phyloP scores from a whole-genome alignment of 495 filamentous ascomycete genomes.

The Letharia lupina region DNA sequence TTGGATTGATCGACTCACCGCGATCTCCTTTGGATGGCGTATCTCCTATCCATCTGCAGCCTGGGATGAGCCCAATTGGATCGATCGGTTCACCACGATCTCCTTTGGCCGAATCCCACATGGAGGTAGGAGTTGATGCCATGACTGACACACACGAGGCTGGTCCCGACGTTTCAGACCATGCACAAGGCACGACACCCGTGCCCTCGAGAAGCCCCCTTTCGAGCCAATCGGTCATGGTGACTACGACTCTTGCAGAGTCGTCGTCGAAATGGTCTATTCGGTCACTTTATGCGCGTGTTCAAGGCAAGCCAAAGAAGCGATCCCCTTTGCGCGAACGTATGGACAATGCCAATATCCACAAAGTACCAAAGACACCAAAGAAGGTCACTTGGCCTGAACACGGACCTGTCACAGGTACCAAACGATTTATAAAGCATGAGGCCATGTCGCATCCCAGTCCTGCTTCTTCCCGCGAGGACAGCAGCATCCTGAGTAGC shows the following conservation, averaged over 20 bases:
- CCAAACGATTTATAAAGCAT: neutral
- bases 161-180: neutral
- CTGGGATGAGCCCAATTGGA: neutral
- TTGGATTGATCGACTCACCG: neutral
- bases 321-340: neutral
- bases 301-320: neutral
- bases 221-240: neutral
- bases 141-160: neutral
- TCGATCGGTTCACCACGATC: neutral
- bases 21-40: slow-evolving; percentile 1
- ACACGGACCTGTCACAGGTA: neutral
- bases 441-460: neutral
- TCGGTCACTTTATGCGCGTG: neutral
- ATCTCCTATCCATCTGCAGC: neutral
- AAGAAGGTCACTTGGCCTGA: neutral
- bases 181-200: neutral
- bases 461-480: neutral
- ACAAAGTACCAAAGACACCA: neutral
- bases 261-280: neutral
- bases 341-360: neutral
- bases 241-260: neutral
- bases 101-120: neutral
- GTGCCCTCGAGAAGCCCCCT: neutral
- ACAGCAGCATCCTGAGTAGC: slow-evolving; percentile 2
- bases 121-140: neutral